Base-by-base conservation (phyloP, 441 rosid species). In the Croton setiger region DNA sequence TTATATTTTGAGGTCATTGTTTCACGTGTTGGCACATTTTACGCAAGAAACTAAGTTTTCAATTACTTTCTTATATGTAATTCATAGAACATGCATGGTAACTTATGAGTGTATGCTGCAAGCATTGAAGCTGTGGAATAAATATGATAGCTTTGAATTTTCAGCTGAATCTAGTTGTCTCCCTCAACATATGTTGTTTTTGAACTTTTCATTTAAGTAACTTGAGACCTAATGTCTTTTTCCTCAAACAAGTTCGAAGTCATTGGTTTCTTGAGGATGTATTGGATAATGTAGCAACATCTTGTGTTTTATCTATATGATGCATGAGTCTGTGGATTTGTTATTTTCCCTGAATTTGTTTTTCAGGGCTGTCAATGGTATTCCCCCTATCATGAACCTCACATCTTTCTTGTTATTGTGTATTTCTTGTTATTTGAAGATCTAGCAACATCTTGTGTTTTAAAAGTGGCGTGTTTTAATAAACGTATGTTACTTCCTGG, bases 401-500 rank as follows among this genome's bases (percentile, higher is more conserved):
- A 14, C n/a, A 47, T 47, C n/a, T 47, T 47, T 47, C 10, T 10
- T 48, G 43, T n/a, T 64, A 27, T 18, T 18, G 11, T n/a, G 31
- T 11, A 23, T 17, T 64, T 48, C 57, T 64, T 17, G n/a, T 47
- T 10, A 36, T 37, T 33, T 10, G 44, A 27, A 27, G 31, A 27
- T 27, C 1, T 27, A 27, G 31, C 31, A 27, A 27, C 31, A 27
- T 27, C 31, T 27, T 27, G 12, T 47, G 27, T 27, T 59, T 9
- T 52, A 36, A 0, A 33, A 23, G 37, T 69, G 18, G 10, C 7
- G 23, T 9, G 49, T 15, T n/a, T 17, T 5, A 35, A 7, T 35
- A 13, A 18, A 15, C 20, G 18, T 54, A 52, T 64, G 53, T 33
- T 55, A 62, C 64, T 35, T 69, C 54, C 48, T 33, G 41, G 31